Conservation (phyloP, 352 stramenopile genomes). For the Phytophthora constricta region DNA sequence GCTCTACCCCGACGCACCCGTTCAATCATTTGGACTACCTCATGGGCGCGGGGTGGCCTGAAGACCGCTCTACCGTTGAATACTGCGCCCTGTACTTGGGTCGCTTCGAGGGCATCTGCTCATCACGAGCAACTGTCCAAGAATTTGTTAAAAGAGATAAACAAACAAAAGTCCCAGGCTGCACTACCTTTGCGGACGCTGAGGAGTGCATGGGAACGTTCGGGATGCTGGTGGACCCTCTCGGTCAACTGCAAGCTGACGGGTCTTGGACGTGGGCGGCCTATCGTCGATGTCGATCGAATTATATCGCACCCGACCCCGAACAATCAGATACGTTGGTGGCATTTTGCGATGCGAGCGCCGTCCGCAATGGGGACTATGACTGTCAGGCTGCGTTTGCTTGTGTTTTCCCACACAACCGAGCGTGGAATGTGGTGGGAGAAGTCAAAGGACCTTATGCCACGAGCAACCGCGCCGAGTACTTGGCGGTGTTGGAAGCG, state of each 20-base stretch:
- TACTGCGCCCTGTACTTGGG: slow-evolving; percentile 2
- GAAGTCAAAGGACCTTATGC: not conserved
- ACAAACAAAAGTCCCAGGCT: not conserved
- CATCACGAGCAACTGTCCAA: not conserved
- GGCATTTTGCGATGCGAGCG: slow-evolving; percentile 23
- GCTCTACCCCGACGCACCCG: not conserved
- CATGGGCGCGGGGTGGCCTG: not conserved
- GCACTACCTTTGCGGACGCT: slow-evolving; percentile 2
- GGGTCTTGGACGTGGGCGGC: slow-evolving; percentile 10
- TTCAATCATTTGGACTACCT: slow-evolving; percentile 5
- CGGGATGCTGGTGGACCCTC: slow-evolving; percentile 8
- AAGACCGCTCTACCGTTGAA: not conserved
- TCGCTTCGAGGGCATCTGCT: slow-evolving; percentile 10
- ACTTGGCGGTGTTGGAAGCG: slow-evolving; percentile 17
- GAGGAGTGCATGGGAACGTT: slow-evolving; percentile 3
- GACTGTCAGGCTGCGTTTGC: slow-evolving; percentile 8
- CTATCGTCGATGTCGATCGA: not conserved
- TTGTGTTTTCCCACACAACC: slow-evolving; percentile 21
- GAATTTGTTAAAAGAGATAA: not conserved
- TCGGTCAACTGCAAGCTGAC: not conserved
- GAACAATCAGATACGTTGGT: slow-evolving; percentile 2
- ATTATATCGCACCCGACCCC: not conserved
- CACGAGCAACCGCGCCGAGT: slow-evolving; percentile 23
- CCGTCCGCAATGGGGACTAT: slow-evolving; percentile 7
- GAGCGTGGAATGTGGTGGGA: slow-evolving; percentile 5